phyloP scores from a whole-genome alignment of 2,329 filamentous ascomycete species.

The Calonectria montana region DNA sequence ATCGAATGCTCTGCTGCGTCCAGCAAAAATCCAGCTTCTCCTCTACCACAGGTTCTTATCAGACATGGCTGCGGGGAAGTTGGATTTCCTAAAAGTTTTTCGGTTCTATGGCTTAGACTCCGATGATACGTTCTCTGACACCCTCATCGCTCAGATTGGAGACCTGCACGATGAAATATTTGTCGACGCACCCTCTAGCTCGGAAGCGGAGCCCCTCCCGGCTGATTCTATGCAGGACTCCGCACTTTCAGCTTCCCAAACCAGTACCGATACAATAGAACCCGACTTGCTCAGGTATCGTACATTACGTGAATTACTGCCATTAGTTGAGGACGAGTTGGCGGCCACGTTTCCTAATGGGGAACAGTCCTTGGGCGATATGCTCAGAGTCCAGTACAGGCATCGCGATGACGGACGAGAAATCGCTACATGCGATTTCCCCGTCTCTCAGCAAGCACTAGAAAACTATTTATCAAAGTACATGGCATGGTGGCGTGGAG shows the following conservation, averaged over 20 bases:
- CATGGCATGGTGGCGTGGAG: slow-evolving; percentile 90
- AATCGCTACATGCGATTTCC: slow-evolving; percentile 69
- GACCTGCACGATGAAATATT: slow-evolving; percentile 75
- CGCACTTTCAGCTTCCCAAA: slow-evolving; percentile 28
- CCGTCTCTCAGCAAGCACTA: slow-evolving; percentile 73
- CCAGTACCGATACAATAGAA: slow-evolving; percentile 30
- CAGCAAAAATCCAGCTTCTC: slow-evolving; percentile 87
- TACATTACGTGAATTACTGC: slow-evolving; percentile 59
- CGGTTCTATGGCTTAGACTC: slow-evolving; percentile 77
- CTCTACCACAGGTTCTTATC: slow-evolving; percentile 90
- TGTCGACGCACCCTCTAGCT: slow-evolving; percentile 59
- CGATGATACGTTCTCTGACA: slow-evolving; percentile 77
- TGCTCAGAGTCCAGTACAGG: slow-evolving; percentile 67
- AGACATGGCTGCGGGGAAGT: slow-evolving; percentile 75
- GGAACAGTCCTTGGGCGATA: slow-evolving; percentile 58
- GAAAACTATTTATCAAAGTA: slow-evolving; percentile 74
- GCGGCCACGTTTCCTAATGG: slow-evolving; percentile 64
- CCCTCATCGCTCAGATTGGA: slow-evolving; percentile 81
- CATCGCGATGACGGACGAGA: slow-evolving; percentile 63
- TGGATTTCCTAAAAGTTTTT: slow-evolving; percentile 78
- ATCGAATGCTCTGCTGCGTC: slow-evolving; percentile 74
- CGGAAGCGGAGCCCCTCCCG: slow-evolving; percentile 15
- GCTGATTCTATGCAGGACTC: slow-evolving; percentile 22
- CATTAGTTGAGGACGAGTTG: slow-evolving; percentile 60
- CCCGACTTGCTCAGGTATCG: slow-evolving; percentile 59